Conservation (phyloP, 148 eudicot genomes). For the Silene uniflora region DNA sequence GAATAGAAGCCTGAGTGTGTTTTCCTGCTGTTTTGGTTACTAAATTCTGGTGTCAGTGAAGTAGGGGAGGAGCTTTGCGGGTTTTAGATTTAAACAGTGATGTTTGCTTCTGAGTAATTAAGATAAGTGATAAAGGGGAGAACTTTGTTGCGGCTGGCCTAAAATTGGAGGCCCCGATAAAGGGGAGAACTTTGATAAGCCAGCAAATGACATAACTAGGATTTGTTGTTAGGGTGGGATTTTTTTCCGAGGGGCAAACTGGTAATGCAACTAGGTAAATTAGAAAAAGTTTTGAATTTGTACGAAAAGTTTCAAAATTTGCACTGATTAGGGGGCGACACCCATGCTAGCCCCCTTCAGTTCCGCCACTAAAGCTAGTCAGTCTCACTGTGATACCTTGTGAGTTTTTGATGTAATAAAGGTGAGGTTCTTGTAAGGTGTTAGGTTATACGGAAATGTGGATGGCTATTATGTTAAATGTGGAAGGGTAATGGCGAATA, state of each 20-base stretch:
- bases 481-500: neutral
- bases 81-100: neutral
- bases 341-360: too few species aligned
- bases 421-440: neutral
- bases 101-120: conserved; percentile 5
- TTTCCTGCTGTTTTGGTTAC: neutral
- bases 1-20: neutral
- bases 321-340: too few species aligned
- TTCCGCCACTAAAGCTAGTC: too few species aligned
- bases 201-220: too few species aligned
- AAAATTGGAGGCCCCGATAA: too few species aligned
- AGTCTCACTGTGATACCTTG: neutral
- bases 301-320: too few species aligned
- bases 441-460: too few species aligned
- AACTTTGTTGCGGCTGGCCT: too few species aligned
- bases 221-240: too few species aligned
- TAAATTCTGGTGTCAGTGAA: neutral
- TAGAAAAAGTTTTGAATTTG: too few species aligned
- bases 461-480: neutral
- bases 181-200: neutral
- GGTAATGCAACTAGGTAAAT: too few species aligned
- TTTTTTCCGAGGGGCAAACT: too few species aligned
- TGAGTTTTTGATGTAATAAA: neutral
- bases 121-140: neutral
- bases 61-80: neutral